Evolutionary conservation across 2,329 filamentous ascomycete genomes (phyloP), one percentile per base, ranked within the genome.

Genomic region (Cladosporium colombiae): DNA sequence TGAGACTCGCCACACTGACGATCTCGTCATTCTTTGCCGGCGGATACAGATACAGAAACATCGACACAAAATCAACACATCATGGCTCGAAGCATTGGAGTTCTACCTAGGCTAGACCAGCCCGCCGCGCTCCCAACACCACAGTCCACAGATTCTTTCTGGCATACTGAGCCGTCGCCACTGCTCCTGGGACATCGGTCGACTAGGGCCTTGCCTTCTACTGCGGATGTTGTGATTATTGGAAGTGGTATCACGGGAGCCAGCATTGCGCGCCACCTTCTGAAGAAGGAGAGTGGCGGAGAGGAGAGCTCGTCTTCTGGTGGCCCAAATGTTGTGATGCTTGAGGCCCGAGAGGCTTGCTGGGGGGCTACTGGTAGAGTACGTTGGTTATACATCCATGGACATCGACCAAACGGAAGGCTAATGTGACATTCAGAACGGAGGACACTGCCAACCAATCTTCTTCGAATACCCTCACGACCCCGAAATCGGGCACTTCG

Each of bases 361-460:
- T 93, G 86, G 86, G 91, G 91, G 21, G 91, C 91, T n/a, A 94
- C 91, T 1, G 91, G 91, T n/a, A 80, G 91, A 73, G 89, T 91
- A 73, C 82, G 87, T 82, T 66, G 61, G 21, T 29, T 21, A 3
- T 3, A 13, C 8, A 33, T n/a, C n/a, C 1, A 23, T 14, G 23
- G 2, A 27, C 10, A 21, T 14, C 7, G 8, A 33, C n/a, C 10
- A 31, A 25, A 53, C 14, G 5, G 27, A 53, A 10, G 18, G n/a
- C 61, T 63, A 31, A 63, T 13, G 1, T 3, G 8, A 21, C 18
- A 16, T 23, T 10, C 11, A 63, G 80, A 81, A 85, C 70, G 83
- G 83, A 49, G 81, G 82, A 44, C 91, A 94, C 74, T 93, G 91
- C 76, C 90, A 93, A 70, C 90, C 91, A 1, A 78, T 88, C 33